Evolutionary conservation across 805 yeast genomes (phyloP).

Genomic region (Metschnikowia anglica): DNA sequence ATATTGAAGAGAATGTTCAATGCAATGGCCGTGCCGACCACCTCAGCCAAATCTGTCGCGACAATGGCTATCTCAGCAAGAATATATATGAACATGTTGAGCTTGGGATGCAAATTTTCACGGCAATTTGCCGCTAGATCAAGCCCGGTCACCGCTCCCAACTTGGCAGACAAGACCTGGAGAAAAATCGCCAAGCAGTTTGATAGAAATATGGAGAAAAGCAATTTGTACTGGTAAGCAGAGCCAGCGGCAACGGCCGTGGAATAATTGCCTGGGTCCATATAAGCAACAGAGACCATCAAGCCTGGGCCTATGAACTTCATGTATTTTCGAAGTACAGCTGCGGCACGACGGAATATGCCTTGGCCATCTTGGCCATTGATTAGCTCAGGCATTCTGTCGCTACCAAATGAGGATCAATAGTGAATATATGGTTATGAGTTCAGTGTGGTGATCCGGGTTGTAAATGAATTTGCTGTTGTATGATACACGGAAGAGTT

Average conservation of each 20-base stretch:
- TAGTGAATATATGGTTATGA: too few relatives aligned
- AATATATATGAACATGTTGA: conserved; percentile 63
- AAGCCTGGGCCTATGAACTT: conserved; percentile 90
- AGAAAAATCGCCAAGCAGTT: conserved; percentile 84
- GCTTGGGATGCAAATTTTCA: conserved; percentile 60
- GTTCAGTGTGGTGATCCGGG: too few relatives aligned
- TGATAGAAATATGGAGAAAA: conserved; percentile 76
- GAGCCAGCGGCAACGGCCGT: conserved; percentile 96
- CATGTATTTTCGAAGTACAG: conserved; percentile 46
- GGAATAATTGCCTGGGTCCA: conserved; percentile 97
- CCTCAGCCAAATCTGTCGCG: conserved; percentile 96
- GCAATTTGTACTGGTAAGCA: conserved; percentile 71
- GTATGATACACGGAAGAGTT: neutral
- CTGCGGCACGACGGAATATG: conserved; percentile 11
- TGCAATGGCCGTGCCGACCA: conserved; percentile 96
- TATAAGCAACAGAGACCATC: conserved; percentile 91
- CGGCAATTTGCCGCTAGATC: conserved; percentile 89
- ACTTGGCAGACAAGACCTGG: conserved; percentile 79
- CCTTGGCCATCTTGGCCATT: conserved; percentile 2
- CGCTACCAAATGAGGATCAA: too few relatives aligned
- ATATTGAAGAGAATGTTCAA: conserved; percentile 76
- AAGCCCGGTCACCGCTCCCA: conserved; percentile 92
- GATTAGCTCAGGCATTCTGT: conserved; percentile 3
- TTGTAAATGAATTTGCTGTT: too few relatives aligned
- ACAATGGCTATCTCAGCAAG: conserved; percentile 89